phyloP scores from a whole-genome alignment of 768 basidiomycete species.

The Punctularia strigosozonata region DNA sequence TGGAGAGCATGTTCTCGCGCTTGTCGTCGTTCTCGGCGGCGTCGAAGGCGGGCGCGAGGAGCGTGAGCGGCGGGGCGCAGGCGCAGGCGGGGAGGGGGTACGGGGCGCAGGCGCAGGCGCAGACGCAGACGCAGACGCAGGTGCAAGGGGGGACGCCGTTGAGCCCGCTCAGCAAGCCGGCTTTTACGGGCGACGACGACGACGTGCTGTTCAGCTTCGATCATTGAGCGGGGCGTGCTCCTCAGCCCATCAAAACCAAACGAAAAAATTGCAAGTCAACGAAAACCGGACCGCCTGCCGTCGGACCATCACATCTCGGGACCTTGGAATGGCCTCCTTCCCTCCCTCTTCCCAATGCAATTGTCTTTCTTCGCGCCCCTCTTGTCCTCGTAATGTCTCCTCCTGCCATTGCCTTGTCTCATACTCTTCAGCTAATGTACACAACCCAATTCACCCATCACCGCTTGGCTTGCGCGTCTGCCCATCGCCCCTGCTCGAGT shows the following conservation, averaged over 20 bases:
- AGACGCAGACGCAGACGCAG: constrained; percentile 26
- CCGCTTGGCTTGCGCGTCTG: too few relatives aligned
- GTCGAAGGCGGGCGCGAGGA: not conserved
- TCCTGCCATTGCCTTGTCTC: too few relatives aligned
- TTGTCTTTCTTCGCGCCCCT: too few relatives aligned
- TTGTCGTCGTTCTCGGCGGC: not conserved
- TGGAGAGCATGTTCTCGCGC: not conserved
- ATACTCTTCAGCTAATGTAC: too few relatives aligned
- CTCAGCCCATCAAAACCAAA: constrained; percentile 10
- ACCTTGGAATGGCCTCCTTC: too few relatives aligned
- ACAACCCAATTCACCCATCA: too few relatives aligned
- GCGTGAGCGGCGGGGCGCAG: too few relatives aligned
- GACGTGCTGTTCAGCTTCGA: constrained; percentile 68
- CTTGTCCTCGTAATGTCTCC: too few relatives aligned
- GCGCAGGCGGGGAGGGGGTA: constrained; percentile 6
- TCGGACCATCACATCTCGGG: too few relatives aligned
- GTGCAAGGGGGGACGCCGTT: constrained; percentile 24
- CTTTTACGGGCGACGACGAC: constrained; percentile 47
- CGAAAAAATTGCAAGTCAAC: constrained; percentile 1
- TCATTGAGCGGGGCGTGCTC: constrained; percentile 17
- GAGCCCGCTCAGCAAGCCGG: constrained; percentile 54
- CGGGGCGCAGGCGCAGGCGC: constrained; percentile 13
- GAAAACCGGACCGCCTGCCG: too few relatives aligned
- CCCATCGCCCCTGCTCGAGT: too few relatives aligned
- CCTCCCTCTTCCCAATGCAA: too few relatives aligned